Percentiles rank a stretch among this genome's conserved stretches.
phyloP scores from a whole-genome alignment of 1,284 basidiomycete genomes.

The Athelia sp. region DNA sequence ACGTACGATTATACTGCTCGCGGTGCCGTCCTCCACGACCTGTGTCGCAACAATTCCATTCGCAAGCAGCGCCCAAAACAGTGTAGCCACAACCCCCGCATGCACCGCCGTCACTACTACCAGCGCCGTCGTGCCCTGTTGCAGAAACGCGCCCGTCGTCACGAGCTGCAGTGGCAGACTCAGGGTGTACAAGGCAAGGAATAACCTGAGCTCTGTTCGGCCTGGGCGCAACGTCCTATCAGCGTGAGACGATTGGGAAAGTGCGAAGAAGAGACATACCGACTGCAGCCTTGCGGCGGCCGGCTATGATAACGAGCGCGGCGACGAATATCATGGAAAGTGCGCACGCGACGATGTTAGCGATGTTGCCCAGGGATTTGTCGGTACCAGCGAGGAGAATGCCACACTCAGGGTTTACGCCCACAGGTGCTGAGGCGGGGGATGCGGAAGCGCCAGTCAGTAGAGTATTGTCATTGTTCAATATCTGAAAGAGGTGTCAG shows the following conservation, averaged over 20 bases:
- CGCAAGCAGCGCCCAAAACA: conserved; percentile 75
- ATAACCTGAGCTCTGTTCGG: conserved; percentile 61
- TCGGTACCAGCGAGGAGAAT: conserved; percentile 41
- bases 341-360: conserved; percentile 66
- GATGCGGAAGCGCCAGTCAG: conserved; percentile 36
- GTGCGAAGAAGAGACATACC: neutral
- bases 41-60: conserved; percentile 82
- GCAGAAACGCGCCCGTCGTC: conserved; percentile 70
- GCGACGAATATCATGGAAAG: conserved; percentile 49
- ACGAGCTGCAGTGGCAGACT: conserved; percentile 75
- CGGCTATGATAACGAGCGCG: conserved; percentile 41
- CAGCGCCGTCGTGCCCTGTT: conserved; percentile 67
- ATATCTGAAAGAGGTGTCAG: conserved; percentile 23
- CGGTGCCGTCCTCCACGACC: conserved; percentile 78
- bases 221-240: conserved; percentile 33
- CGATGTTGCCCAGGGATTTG: conserved; percentile 64
- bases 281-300: conserved; percentile 39
- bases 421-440: conserved; percentile 45
- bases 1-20: conserved; percentile 63
- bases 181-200: conserved; percentile 64
- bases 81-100: conserved; percentile 60
- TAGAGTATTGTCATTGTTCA: conserved; percentile 22
- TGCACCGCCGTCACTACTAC: conserved; percentile 73
- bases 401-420: conserved; percentile 53
- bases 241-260: neutral